Base-by-base conservation (phyloP, 2,329 filamentous ascomycete genomes). In the Epichloe baconii region DNA sequence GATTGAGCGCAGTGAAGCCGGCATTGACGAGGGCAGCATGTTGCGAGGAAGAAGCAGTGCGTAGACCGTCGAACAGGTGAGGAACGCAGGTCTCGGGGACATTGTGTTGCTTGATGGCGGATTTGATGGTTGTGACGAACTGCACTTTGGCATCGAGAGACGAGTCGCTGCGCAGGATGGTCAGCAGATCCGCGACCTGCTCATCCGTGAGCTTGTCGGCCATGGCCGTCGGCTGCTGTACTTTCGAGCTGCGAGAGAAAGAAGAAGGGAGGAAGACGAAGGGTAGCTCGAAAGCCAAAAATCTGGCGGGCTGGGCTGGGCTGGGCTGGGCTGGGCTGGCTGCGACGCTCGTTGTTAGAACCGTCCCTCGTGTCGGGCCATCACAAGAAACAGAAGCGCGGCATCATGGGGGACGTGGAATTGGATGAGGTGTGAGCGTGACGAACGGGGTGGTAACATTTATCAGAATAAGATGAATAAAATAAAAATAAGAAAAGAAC, bases 91-190 rank as follows among this genome's bases (percentile, higher is more conserved):
- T 68, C 57, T 94, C 88, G 54, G 88, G 88, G 44, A 95, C 87
- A 71, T 89, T 89, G 65, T 86, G 85, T 68, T 95, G 89, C 68
- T 95, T 95, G 74, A 95, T 95, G 65, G 82, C 80, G 43, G 86
- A 89, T 70, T 95, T 95, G 68, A 90, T 74, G 61, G 73, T 76
- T 53, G 82, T 86, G 59, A 95, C 79, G 50, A 79, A 77, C 56
- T 80, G 74, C 56, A 88, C 76, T 64, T 89, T 89, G 48, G 75
- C 69, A 61, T 90, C 85, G 59, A 87, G 73, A 47, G 80, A 76
- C 38, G 78, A 75, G 59, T 87, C 85, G 59, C 79, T 77, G 65
- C 71, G 71, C 50, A 81, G 66, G 54, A 79, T 68, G 44, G 69
- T 67, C 56, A 73, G 61, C 56, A 81, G 69, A 68, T 76, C 72